These are phyloP conservation scores for Populus trichocarpa DNA, from an alignment of 441 rosid genomes.

Conservation along the genomic window DNA sequence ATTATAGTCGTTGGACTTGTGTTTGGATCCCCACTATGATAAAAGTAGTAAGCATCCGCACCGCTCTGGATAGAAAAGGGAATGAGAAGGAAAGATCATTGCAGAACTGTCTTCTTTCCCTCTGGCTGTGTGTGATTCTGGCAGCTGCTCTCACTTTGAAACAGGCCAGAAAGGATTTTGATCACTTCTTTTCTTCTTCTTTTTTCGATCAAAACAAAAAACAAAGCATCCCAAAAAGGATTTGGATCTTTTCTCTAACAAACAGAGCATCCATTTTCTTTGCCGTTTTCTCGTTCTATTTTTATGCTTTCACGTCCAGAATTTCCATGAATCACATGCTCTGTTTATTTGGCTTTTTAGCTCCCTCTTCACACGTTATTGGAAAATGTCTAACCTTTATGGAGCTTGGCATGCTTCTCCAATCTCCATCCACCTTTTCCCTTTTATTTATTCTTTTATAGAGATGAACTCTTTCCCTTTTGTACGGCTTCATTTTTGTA, in stretches of 20 bases:
- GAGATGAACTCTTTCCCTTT: neutral
- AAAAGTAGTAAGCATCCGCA: neutral
- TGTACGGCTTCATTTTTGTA: neutral
- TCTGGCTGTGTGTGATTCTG: no score
- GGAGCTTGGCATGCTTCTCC: neutral
- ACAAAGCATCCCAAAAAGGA: neutral
- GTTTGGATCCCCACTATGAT: neutral
- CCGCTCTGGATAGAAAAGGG: neutral
- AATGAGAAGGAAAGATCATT: neutral
- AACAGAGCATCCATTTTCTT: neutral
- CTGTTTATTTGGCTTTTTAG: neutral
- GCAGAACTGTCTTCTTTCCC: neutral
- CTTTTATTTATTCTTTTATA: neutral
- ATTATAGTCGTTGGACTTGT: neutral
- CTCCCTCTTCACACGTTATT: neutral
- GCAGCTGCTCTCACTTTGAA: neutral
- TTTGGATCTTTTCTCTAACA: neutral
- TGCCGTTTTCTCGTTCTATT: neutral
- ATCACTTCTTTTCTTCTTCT: neutral
- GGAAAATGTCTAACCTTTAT: neutral
- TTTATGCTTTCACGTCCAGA: neutral
- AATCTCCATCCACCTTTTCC: neutral
- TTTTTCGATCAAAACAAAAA: neutral
- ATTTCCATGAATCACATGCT: neutral
- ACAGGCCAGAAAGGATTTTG: neutral